Conservation (phyloP, 148 eudicot genomes). For the Rhododendron henanense region DNA sequence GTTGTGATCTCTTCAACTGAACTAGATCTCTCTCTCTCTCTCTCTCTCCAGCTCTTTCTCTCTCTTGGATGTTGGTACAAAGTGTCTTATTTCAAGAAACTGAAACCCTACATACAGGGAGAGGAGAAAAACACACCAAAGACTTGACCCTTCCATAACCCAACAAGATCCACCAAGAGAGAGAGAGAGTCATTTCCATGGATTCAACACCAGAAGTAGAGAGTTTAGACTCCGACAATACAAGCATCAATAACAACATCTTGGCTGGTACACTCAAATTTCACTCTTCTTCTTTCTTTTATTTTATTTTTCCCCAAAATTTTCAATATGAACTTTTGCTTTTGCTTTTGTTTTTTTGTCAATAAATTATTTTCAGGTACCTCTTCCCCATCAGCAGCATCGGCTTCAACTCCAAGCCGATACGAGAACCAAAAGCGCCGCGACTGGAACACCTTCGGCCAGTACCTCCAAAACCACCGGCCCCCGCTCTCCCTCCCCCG, state of each 20-base stretch:
- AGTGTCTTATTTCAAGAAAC: not conserved
- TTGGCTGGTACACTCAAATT: not conserved
- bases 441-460: conserved; percentile 60
- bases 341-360: not conserved
- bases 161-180: not conserved
- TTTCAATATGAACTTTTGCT: not conserved
- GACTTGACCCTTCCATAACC: not conserved
- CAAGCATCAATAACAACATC: not conserved
- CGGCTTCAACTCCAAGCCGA: conserved; percentile 22
- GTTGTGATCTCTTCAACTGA: not conserved
- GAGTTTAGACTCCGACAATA: conserved; percentile 18
- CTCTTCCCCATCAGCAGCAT: not conserved
- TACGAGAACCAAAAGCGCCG: conserved; percentile 57
- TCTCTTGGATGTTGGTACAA: not conserved
- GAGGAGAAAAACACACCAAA: not conserved
- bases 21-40: not conserved
- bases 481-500: conserved; percentile 42
- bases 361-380: not conserved
- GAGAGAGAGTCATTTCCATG: conserved; percentile 14
- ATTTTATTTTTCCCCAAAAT: too few relatives aligned
- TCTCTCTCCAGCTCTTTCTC: too few relatives aligned
- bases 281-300: not conserved
- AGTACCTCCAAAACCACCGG: conserved; percentile 48
- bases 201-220: conserved; percentile 19
- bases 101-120: conserved; percentile 12